Evolutionary conservation across 306 rosid species (phyloP).

Genomic region (Betula pendula): DNA sequence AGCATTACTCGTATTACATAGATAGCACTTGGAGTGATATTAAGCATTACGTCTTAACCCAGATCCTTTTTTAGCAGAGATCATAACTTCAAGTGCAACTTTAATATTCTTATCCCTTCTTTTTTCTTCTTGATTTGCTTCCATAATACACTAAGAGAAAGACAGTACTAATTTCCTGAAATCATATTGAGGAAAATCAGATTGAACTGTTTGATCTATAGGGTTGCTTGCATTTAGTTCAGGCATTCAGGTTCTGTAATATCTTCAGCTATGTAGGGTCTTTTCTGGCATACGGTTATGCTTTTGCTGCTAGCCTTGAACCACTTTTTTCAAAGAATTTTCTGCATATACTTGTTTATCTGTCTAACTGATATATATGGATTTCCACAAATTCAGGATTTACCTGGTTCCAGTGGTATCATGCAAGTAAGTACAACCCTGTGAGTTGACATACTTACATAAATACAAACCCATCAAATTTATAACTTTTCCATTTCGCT

Average conservation of each 20-base stretch:
- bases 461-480: conserved; percentile 17
- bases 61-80: background rate
- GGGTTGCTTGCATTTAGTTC: conserved; percentile 1
- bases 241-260: background rate
- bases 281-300: conserved; percentile 4
- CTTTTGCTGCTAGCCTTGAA: conserved; percentile 6
- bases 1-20: background rate
- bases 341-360: conserved; percentile 12
- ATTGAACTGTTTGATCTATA: background rate
- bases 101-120: background rate
- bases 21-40: background rate
- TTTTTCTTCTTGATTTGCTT: background rate
- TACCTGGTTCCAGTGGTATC: conserved; percentile 92
- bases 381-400: conserved; percentile 57
- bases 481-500: conserved; percentile 30
- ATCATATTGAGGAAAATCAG: background rate
- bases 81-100: background rate
- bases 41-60: background rate
- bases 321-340: conserved; percentile 6
- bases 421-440: conserved; percentile 77
- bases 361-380: conserved; percentile 25
- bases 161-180: background rate
- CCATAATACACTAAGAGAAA: background rate
- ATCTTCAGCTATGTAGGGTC: background rate
- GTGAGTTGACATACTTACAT: conserved; percentile 20